Conservation (phyloP, 495 filamentous ascomycete species). For the Delitschia confertaspora region DNA sequence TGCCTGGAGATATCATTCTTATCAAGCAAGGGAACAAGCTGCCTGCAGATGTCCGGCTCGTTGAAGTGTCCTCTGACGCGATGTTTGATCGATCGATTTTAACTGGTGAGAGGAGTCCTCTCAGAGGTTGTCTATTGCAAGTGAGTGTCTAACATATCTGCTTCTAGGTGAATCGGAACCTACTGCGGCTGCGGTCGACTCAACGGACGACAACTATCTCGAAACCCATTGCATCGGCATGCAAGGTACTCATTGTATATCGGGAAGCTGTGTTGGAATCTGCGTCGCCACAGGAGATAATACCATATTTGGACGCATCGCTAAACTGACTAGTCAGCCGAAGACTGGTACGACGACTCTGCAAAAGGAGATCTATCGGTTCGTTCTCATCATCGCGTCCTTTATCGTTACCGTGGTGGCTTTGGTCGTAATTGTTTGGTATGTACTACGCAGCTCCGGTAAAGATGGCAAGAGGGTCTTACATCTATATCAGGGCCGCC, state of each 20-base stretch:
- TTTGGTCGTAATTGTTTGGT: conserved; percentile 53
- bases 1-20: conserved; percentile 56
- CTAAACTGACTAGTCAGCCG: conserved; percentile 54
- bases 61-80: conserved; percentile 53
- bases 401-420: conserved; percentile 49
- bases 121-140: not conserved
- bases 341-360: conserved; percentile 55
- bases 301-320: conserved; percentile 61
- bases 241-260: conserved; percentile 60
- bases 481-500: conserved; percentile 42
- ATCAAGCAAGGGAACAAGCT: conserved; percentile 60
- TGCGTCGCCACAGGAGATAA: conserved; percentile 52
- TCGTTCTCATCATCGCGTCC: conserved; percentile 54
- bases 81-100: conserved; percentile 65
- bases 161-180: conserved; percentile 52
- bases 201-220: conserved; percentile 61
- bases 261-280: conserved; percentile 54
- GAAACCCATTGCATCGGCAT: conserved; percentile 66
- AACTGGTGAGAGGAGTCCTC: conserved; percentile 43
- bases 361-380: conserved; percentile 58
- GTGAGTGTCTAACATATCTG: conserved; percentile 1
- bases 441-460: conserved; percentile 14
- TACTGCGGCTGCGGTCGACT: conserved; percentile 49
- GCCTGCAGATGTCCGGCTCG: conserved; percentile 60
- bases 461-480: not conserved